Evolutionary conservation across 2,329 filamentous ascomycete species (phyloP), one percentile per base, ranked within the genome.

Genomic region (Cladophialophora psammophila): DNA sequence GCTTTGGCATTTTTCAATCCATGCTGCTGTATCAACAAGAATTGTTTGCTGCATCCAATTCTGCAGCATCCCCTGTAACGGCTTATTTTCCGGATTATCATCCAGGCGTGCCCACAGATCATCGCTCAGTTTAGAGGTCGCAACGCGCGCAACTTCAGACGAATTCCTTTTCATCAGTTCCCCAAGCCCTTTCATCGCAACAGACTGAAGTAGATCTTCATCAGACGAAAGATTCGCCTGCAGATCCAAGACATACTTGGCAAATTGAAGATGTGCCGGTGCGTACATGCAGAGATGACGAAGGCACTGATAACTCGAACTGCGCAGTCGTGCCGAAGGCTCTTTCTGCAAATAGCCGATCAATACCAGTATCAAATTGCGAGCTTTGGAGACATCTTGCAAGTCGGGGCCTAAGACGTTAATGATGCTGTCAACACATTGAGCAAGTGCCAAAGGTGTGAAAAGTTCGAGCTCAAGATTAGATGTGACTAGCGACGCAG

Each of bases 1-100:
- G 31, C 87, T 89, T 74, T 98, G 95, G 76, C 93, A 96, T 56
- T 93, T 88, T 68, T 93, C 88, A 26, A 99, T 87, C 95, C 95
- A 99, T n/a, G 86, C 81, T 1, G 86, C 86, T 0, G 94, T 95
- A 75, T 97, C 90, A 1, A 82, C 85, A 0, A 97, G 84, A 15
- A 91, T 92, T 2, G 93, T 96, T 77, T 98, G 94, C 65, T 92
- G 90, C 75, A 99, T 84, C 95, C 96, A 99, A 75, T 96, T 97
- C 54, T 89, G 86, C 61, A 99, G 88, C 68, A 98, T 92, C 75
- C 92, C 96, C 68, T 88, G 88, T n/a, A 97, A 88, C 1, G 92
- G 89, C 63, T 91, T 86, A 73, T 96, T 92, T 36, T 87, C 84
- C 0, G 94, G 92, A 1, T 86, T 84, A 31, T 87, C 86, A 76